phyloP scores from a whole-genome alignment of 2,329 filamentous ascomycete genomes.

The Talaromyces sp. region DNA sequence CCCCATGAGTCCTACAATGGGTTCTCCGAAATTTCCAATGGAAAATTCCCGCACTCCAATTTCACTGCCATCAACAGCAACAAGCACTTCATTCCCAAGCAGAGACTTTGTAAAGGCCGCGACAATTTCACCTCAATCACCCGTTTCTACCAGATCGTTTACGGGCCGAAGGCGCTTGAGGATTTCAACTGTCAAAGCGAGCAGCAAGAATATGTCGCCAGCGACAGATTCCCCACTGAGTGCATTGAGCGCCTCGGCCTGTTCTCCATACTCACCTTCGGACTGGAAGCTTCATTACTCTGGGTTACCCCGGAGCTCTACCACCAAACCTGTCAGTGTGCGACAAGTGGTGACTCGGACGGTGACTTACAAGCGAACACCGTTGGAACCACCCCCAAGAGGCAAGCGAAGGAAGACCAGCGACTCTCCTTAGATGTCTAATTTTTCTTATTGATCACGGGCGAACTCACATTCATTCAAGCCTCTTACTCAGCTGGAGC shows the following conservation, averaged over 20 bases:
- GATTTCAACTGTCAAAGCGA: conserved; percentile 57
- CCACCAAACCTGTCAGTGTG: conserved; percentile 62
- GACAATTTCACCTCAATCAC: conserved; percentile 53
- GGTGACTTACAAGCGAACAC: conserved; percentile 74
- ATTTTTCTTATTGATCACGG: neutral
- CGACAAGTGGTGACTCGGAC: conserved; percentile 91
- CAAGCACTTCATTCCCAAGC: conserved; percentile 43
- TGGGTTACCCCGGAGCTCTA: conserved; percentile 57
- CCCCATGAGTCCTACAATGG: conserved; percentile 55
- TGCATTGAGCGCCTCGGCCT: conserved; percentile 39
- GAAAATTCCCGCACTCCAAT: conserved; percentile 24
- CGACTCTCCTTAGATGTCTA: conserved; percentile 6
- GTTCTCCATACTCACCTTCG: conserved; percentile 76
- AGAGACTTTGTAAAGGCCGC: conserved; percentile 52
- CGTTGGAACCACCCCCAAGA: conserved; percentile 80
- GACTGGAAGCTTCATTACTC: conserved; percentile 69
- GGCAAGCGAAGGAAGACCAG: conserved; percentile 78
- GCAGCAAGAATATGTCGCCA: conserved; percentile 58
- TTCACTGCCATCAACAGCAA: conserved; percentile 35
- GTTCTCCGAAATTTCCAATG: conserved; percentile 41
- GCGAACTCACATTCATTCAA: neutral
- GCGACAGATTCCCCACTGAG: conserved; percentile 65
- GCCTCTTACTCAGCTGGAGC: neutral
- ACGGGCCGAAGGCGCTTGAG: conserved; percentile 58
- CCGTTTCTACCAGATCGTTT: conserved; percentile 54